Evolutionary conservation across 1,139 yeast species (phyloP), one percentile per base, ranked within the genome.

Genomic region (Yamadazyma trypodendri): DNA sequence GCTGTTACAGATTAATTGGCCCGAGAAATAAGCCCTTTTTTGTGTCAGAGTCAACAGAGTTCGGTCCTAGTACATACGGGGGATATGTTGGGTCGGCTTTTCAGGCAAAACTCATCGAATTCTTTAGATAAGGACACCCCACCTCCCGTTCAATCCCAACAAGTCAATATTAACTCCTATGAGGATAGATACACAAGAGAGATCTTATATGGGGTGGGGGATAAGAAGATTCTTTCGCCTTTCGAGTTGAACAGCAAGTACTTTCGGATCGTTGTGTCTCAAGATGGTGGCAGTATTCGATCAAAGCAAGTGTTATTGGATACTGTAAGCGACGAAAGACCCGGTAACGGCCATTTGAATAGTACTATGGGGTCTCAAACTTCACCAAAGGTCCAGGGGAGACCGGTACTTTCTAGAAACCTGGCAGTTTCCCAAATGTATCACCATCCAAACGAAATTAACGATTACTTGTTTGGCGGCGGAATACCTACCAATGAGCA

Each of bases 401-500:
- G 38, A 15, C 35, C 9, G 7, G 18, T 11, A 12, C 10, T 27
- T 11, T 13, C 48, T 23, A 44, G 53, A 36, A 44, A 42, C 29
- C 45, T 54, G 28, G 27, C 51, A 11, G 39, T 55, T 3, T 52
- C 62, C 25, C 64, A 63, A 35, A 41, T 62, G 3, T 61, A 63
- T 43, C 79, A 76, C 45, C 63, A 68, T 24, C 46, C 58, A 9
- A 59, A 61, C 39, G 81, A 77, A 42, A 51, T 77, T 25, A 65
- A 72, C 33, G 73, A 73, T 42, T 74, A 67, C 46, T 73, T 76
- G 75, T 77, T 76, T 54, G 83, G 83, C 5, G 72, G 77, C 42
- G 81, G 81, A 0, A 54, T 77, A 24, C 78, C 80, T 11, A 59
- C 74, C 5, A 73, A 65, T 44, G 81, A 77, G 42, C 55, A 63